Evolutionary conservation across 1,284 basidiomycete genomes (phyloP), one percentile per base, ranked within the genome.

Genomic region (Trametes hirsuta): DNA sequence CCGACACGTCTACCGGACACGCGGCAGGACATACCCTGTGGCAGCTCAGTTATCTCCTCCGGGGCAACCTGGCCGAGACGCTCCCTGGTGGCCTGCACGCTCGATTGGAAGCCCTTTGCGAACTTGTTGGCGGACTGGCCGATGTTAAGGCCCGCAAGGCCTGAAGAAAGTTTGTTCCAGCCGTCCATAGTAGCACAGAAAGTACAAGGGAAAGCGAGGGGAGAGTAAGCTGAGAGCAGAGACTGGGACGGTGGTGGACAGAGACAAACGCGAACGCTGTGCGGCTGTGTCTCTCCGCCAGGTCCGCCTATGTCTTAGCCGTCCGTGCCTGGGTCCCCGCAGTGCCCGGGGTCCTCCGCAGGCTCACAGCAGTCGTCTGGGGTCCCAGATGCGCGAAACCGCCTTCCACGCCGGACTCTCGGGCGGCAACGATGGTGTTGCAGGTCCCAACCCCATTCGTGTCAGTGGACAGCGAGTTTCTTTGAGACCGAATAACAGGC

Each of bases 31-130:
- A 24, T 44, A 90, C 91, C 90, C 76, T 92, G 88, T n/a, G 91
- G 90, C 39, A 95, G 83, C 77, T 98, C 97, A 18, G 97, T 99
- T 72, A 99, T 97, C 69, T 97, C 96, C 62, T 95, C 94, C 21
- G 91, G 84, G 14, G 92, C 85, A 58, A 97, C 86, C 69, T 94
- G 89, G 25, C 97, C 97, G 4, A 98, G 83, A 52, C 91, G 84
- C 77, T 99, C 97, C 68, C 84, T 87, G n/a, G 94, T 94, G 2
- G 91, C 91, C 76, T 97, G 95, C 11, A 95, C 86, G 66, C 90
- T 89, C 53, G 91, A 93, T 71, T 84, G 88, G 77, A 97, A 88
- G 66, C 90, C 89, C 80, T 94, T 95, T 66, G 87, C 82, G 64
- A 96, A 67, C 79, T 87, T 90, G 71, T 79, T 84, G 48, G 87